Evolutionary conservation across 768 basidiomycete species (phyloP).

Genomic region (Suillus paluster): DNA sequence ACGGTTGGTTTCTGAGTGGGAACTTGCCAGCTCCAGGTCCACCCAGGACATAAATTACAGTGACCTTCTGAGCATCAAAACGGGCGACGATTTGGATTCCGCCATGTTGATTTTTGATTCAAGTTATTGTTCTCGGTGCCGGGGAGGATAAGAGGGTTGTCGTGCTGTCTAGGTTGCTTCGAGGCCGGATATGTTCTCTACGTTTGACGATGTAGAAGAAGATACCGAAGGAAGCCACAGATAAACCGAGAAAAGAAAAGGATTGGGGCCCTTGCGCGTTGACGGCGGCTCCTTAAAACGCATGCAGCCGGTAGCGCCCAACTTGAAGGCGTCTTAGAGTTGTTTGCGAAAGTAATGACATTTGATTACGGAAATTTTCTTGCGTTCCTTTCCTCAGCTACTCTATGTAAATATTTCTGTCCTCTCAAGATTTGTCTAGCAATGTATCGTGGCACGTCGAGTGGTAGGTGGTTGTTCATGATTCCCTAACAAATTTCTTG

Average conservation of each 20-base stretch:
- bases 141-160: conserved; percentile 71
- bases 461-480: too few relatives aligned
- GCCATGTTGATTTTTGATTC: not conserved
- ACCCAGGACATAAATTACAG: conserved; percentile 93
- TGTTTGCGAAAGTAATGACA: conserved; percentile 3
- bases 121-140: conserved; percentile 39
- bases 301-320: conserved; percentile 1
- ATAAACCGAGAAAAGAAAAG: conserved; percentile 62
- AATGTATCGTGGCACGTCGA: not conserved
- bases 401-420: not conserved
- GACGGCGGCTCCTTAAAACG: conserved; percentile 9
- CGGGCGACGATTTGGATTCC: conserved; percentile 7
- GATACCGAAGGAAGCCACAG: conserved; percentile 55
- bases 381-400: not conserved
- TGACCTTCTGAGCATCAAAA: conserved; percentile 71
- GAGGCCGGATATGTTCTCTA: conserved; percentile 69
- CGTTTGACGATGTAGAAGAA: conserved; percentile 61
- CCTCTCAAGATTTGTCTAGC: not conserved
- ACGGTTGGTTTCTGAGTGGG: conserved; percentile 3
- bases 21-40: conserved; percentile 90
- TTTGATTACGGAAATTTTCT: not conserved
- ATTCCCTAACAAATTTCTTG: too few relatives aligned
- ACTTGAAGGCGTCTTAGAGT: not conserved
- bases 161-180: conserved; percentile 58
- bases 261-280: conserved; percentile 56